Evolutionary conservation across 306 rosid genomes (phyloP), one percentile per base, ranked within the genome.

Genomic region (Cucumis melo): DNA sequence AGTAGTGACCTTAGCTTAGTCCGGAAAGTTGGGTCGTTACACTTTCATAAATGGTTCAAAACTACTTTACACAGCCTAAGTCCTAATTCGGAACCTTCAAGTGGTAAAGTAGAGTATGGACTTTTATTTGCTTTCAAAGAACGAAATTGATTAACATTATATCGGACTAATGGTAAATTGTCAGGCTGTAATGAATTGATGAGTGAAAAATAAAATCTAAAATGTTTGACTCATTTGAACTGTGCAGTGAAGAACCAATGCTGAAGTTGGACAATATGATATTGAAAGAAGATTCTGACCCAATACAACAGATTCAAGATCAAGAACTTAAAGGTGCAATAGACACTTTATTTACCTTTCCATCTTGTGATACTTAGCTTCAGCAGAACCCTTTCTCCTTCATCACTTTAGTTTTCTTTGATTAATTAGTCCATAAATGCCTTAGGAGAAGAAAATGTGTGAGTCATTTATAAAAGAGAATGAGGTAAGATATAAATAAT

Each of bases 241-340:
- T 53, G 32, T 73, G 92, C 89, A 88, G 91, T 59, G 88, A 87
- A 59, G 96, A 85, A 54, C 82, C 86, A n/a, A 70, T 81, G 83
- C 83, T 86, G 59, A 89, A 85, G 80, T 76, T 21, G 56, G 86
- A 80, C 24, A 78, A 56, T 36, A 76, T 71, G 23, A 54, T 66
- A 23, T 80, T 85, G 53, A 86, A 85, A 79, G 89, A 78, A 70
- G 91, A 87, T 58, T 60, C 29, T n/a, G 73, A 24, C 23, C 61
- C 78, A 65, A 75, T 81, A 79, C 91, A 83, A 82, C 86, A 86
- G 54, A 73, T 64, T 74, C 87, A 86, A 73, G 91, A 91, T n/a
- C 89, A 86, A 17, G 92, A 88, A 78, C 80, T 88, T 48, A 87
- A 86, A 85, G 88, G 95, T 58, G 93, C 91, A 58, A 59, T 71